phyloP scores from a whole-genome alignment of 176 grass and related monocot species.

The Juncus inflexus region DNA sequence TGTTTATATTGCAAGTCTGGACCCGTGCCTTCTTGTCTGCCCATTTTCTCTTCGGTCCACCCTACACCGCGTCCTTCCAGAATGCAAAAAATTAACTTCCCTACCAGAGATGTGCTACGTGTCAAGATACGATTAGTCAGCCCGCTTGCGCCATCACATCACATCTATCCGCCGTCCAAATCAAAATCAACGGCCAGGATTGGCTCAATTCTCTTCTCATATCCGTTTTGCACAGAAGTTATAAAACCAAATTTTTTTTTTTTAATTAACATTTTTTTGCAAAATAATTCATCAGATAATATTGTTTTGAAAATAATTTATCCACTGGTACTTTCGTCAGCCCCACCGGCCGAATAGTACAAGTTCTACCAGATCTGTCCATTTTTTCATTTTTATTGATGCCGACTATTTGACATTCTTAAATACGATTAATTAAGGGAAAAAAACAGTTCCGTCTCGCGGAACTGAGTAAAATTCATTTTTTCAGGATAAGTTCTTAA shows the following conservation, averaged over 20 bases:
- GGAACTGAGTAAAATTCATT: no score
- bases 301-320: no score
- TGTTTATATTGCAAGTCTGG: conserved; percentile 4
- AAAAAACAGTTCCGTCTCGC: no score
- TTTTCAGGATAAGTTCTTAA: no score
- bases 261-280: no score
- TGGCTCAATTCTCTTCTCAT: not conserved
- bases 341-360: no score
- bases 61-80: not conserved
- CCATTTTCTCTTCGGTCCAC: not conserved
- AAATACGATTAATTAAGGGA: no score
- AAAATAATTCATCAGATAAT: no score
- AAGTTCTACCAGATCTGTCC: no score
- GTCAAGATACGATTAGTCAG: conserved; percentile 1
- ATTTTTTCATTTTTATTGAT: no score
- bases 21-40: not conserved
- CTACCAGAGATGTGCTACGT: conserved; percentile 4
- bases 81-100: not conserved
- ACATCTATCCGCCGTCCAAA: not conserved
- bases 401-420: no score
- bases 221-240: not conserved
- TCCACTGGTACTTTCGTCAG: no score
- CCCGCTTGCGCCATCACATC: not conserved
- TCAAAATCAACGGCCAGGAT: not conserved
- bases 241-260: not conserved